These are phyloP conservation scores for Scedosporium aurantiacum DNA, from an alignment of 2,329 filamentous ascomycete species.

Conservation along the genomic window DNA sequence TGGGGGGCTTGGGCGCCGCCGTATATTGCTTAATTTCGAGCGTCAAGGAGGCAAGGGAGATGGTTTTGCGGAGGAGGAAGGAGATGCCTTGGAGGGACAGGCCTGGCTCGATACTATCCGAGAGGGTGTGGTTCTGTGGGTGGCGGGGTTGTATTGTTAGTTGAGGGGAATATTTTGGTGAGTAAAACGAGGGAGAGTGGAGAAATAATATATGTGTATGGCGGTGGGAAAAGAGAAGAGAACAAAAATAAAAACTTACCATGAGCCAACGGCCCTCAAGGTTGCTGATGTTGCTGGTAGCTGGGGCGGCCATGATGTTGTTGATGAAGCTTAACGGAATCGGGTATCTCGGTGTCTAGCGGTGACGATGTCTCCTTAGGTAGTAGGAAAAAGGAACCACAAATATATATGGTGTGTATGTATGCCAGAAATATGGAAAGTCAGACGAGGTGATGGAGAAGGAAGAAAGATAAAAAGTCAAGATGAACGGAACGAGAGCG, in stretches of 20 bases:
- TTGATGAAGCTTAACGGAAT: background rate
- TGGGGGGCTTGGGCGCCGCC: conserved; percentile 29
- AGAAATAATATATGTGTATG: background rate
- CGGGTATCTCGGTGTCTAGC: no score
- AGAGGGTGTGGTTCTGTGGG: conserved; percentile 61
- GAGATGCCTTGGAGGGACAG: conserved; percentile 62
- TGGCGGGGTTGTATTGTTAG: conserved; percentile 5
- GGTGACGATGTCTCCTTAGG: background rate
- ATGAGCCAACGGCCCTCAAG: conserved; percentile 60
- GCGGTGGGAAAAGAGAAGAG: background rate
- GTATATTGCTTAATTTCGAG: conserved; percentile 49
- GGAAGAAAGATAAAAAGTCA: background rate
- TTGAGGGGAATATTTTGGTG: background rate
- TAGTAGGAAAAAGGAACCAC: background rate
- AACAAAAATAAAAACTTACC: conserved; percentile 32
- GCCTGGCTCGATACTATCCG: conserved; percentile 55
- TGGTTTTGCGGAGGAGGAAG: conserved; percentile 62
- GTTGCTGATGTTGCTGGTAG: conserved; percentile 53
- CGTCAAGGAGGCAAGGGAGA: conserved; percentile 58
- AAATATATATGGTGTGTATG: no score
- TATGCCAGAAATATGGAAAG: background rate
- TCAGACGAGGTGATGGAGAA: background rate
- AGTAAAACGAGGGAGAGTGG: background rate
- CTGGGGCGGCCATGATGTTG: conserved; percentile 58
- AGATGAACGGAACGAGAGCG: background rate